Base-by-base conservation (phyloP, 352 stramenopile species). In the Globisporangium uncinulatum region DNA sequence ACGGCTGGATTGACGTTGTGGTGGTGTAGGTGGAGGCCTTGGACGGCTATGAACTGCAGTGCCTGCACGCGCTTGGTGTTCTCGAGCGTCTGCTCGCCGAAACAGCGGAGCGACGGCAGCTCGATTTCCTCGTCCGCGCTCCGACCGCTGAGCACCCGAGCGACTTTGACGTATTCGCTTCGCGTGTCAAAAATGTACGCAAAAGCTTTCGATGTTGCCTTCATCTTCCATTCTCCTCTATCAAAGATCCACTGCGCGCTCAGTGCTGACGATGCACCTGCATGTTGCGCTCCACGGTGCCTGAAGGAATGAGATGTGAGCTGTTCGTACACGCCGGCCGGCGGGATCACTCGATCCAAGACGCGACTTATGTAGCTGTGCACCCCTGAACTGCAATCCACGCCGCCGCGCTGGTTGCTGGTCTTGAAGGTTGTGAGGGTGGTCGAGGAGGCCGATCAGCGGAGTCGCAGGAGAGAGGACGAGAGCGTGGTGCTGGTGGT, bases 171-270 rank as follows among this genome's bases (percentile, higher is more conserved):
- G 32, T 69, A 54, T 31, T 71, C 65, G 21, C 63, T 56, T 0
- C 59, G 70, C 0, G 67, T 70, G 48, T 73, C 74, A 44, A 74
- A 70, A 6, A 76, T 52, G 48, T 74, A 72, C 10, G 44, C 4
- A 4, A 67, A 71, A 6, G 46, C 62, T 32, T 79, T 73, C 47
- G 66, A 62, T 34, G 60, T 70, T 0, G 56, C n/a, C 0, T 49
- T 47, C 20, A 71, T 56, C 24, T 64, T 72, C 63, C 61, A 76
- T 0, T 53, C 58, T 2, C 66, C 65, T 0, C 57, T 64, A 20
- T 76, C 65, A 20, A 65, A 59, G 13, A 70, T 74, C 65, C 64
- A 76, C 36, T 72, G 56, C 4, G 64, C 17, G 2, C 42, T 62
- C 14, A 65, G 20, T 0, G 39, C 20, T 2, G 59, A 51, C 1